Evolutionary conservation across 768 basidiomycete genomes (phyloP), one percentile per base, ranked within the genome.

Genomic region (Suillus brevipes): DNA sequence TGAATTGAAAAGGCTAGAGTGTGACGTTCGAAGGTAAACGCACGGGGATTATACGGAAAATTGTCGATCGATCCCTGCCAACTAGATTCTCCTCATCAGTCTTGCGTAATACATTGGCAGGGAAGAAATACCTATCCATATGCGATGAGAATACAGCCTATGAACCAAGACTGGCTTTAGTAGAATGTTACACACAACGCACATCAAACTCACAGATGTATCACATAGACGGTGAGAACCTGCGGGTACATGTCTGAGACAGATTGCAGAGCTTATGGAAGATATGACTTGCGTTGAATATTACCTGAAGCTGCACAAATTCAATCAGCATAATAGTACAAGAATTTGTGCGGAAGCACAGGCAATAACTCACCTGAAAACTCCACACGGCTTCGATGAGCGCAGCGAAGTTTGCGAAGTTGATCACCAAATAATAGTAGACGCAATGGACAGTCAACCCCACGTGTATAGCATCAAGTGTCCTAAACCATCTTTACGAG

Each of bases 361-460:
- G 13, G 28, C 40, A 40, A 13, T 13, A 6, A 56, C 62, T 38
- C 20, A 63, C 62, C 42, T 13, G 25, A 14, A 64, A 50, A 28
- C 45, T 31, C 80, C 79, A 78, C 20, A 70, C 75, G 2, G 76
- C 72, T 3, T 61, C 68, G 6, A 70, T 57, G 37, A 80, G 61
- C 25, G 68, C 69, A 8, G 50, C 1, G 2, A 75, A 71, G 62
- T 79, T 77, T 34, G 61, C 70, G 58, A 73, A 78, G 45, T 77
- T 80, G 12, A 68, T 70, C 49, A 81, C 73, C 45, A 78, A 62
- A 69, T 79, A 81, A 67, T 70, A 75, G 66, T 81, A 80, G 18
- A 80, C 43, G 36, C 69, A 70, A 62, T 79, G 77, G 4, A 77
- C 73, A 23, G 78, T 67, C 18, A 80, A 70, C 0, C 71, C 73